phyloP scores from a whole-genome alignment of 192 early-diverging fungal genomes.

The Neocallimastix lanati region DNA sequence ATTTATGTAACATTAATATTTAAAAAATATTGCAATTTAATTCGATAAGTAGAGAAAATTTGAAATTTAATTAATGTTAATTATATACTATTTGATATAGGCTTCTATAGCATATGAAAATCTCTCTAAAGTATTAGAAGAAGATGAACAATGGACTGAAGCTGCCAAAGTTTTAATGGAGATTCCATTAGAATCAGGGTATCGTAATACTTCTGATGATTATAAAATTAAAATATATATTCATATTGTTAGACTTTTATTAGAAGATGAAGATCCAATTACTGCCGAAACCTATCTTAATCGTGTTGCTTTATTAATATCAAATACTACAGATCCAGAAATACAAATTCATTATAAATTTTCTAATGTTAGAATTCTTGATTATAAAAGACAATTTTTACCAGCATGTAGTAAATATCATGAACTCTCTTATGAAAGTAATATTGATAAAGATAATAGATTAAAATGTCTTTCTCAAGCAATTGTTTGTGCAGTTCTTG shows the following conservation, averaged over 20 bases:
- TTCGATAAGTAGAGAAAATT: too few relatives aligned
- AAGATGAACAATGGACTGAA: slow-evolving; percentile 59
- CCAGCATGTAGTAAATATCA: slow-evolving; percentile 70
- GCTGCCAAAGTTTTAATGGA: slow-evolving; percentile 73
- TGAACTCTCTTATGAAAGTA: slow-evolving; percentile 53
- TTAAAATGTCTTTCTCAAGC: slow-evolving; percentile 28
- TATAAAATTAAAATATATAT: slow-evolving; percentile 69
- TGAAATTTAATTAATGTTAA: background rate
- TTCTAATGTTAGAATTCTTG: slow-evolving; percentile 65
- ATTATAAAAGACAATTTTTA: slow-evolving; percentile 68
- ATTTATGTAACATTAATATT: slow-evolving; percentile 3
- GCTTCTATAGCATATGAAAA: slow-evolving; percentile 55
- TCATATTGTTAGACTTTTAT: slow-evolving; percentile 61
- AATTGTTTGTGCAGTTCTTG: slow-evolving; percentile 78
- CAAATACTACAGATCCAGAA: slow-evolving; percentile 6
- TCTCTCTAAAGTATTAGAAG: slow-evolving; percentile 52
- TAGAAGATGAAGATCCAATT: slow-evolving; percentile 65
- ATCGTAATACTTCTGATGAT: slow-evolving; percentile 39
- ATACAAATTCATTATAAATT: slow-evolving; percentile 51
- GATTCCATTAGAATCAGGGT: slow-evolving; percentile 79
- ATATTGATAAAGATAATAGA: slow-evolving; percentile 43
- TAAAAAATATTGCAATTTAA: background rate
- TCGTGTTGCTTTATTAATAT: slow-evolving; percentile 55
- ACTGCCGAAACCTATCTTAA: slow-evolving; percentile 66
- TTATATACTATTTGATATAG: background rate